A percentile compares a stretch with the other conserved stretches of the same genome.
Evolutionary conservation across 331 rosid genomes (phyloP).

Genomic region (Rhamnella rubrinervis): DNA sequence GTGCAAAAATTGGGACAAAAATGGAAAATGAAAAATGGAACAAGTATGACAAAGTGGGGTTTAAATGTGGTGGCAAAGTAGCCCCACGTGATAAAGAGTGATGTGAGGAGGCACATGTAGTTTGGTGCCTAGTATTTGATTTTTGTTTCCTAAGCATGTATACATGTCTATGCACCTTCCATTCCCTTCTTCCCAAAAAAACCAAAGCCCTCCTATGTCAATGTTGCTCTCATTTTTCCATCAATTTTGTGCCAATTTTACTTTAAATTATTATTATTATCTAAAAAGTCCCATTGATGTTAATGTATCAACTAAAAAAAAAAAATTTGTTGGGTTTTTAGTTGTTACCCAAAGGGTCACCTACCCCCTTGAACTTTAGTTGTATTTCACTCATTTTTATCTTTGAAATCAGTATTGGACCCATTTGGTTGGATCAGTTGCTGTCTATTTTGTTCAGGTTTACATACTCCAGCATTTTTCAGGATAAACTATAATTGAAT

Average conservation of each 20-base stretch:
- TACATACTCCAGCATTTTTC: too few species aligned
- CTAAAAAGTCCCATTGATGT: not conserved
- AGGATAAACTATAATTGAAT: too few species aligned
- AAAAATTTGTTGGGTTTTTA: not conserved
- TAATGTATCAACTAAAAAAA: not conserved
- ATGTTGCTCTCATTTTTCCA: too few species aligned
- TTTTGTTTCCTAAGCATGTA: not conserved
- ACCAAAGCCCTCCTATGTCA: not conserved
- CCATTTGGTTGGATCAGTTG: not conserved
- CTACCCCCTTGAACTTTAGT: not conserved
- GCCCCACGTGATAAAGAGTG: conserved; percentile 63
- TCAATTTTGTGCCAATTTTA: too few species aligned
- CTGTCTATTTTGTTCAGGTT: too few species aligned
- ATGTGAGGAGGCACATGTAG: conserved; percentile 49
- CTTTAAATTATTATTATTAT: not conserved
- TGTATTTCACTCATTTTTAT: not conserved
- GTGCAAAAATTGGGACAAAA: not conserved
- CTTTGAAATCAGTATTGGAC: not conserved
- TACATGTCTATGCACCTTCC: not conserved
- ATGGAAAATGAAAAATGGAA: conserved; percentile 24
- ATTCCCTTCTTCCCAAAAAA: not conserved
- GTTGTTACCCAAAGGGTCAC: conserved; percentile 3
- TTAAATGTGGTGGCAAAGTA: conserved; percentile 44
- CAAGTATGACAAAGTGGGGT: conserved; percentile 45
- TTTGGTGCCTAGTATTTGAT: conserved; percentile 21